These are phyloP conservation scores for Candida krabiensis DNA, from an alignment of 805 yeast genomes.

Conservation along the genomic window DNA sequence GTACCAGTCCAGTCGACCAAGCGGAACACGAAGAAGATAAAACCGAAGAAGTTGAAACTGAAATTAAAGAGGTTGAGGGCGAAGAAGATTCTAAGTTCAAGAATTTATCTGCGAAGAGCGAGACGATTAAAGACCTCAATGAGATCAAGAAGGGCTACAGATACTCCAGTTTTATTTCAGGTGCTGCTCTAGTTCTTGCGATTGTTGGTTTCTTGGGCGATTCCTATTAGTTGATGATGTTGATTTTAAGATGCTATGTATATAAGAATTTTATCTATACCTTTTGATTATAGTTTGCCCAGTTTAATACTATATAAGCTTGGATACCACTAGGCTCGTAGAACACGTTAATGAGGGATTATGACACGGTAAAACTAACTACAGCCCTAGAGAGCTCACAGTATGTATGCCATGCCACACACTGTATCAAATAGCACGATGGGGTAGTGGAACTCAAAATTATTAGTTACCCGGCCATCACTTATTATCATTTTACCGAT, in stretches of 20 bases:
- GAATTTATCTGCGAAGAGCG: conserved; percentile 40
- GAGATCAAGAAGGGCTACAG: conserved; percentile 38
- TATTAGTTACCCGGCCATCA: no score
- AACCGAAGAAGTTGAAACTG: conserved; percentile 28
- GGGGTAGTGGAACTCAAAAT: no score
- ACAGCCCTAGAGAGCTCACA: no score
- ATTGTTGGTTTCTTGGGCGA: conserved; percentile 62
- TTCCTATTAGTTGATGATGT: conserved; percentile 17
- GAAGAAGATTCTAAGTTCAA: conserved; percentile 31
- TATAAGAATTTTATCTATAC: background rate
- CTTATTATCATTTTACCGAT: no score
- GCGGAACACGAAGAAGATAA: conserved; percentile 28
- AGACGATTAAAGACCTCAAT: conserved; percentile 33
- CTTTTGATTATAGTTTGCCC: no score
- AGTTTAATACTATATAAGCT: no score
- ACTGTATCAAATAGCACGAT: no score
- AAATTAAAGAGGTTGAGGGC: conserved; percentile 32
- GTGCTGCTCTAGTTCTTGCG: conserved; percentile 48
- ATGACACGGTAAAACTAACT: no score
- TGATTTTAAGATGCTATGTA: background rate
- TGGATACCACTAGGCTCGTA: no score
- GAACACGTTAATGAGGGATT: no score
- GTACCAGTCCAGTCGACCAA: conserved; percentile 20
- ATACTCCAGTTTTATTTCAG: conserved; percentile 42
- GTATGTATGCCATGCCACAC: no score